Percentiles rank a stretch among this genome's conserved stretches.
These are phyloP conservation scores for Sporothrix mexicana DNA, from an alignment of 2,329 filamentous ascomycete species.

Conservation along the genomic window DNA sequence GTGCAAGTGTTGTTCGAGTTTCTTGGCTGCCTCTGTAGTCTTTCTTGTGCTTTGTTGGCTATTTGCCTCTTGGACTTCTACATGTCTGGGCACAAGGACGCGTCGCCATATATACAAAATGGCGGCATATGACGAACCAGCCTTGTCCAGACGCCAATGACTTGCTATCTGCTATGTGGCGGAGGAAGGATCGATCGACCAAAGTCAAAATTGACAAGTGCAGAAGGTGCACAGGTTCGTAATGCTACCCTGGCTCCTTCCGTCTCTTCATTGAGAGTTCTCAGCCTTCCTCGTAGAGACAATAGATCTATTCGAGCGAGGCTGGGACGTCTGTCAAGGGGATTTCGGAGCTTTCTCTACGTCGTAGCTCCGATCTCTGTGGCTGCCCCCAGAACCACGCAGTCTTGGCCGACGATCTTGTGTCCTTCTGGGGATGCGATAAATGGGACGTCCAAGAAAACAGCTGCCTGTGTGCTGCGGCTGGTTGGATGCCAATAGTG, in stretches of 20 bases:
- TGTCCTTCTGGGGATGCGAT: background rate
- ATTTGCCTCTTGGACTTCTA: background rate
- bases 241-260: background rate
- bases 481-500: background rate
- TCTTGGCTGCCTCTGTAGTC: slow-evolving; percentile 18
- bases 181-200: slow-evolving; percentile 18
- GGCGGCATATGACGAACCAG: background rate
- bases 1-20: background rate
- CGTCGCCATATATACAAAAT: slow-evolving; percentile 12
- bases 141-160: background rate
- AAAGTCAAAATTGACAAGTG: too few relatives aligned
- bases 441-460: slow-evolving; percentile 1
- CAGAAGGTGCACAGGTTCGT: background rate
- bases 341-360: slow-evolving; percentile 6
- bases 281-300: slow-evolving; percentile 3
- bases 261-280: slow-evolving; percentile 11
- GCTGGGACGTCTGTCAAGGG: background rate
- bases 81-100: background rate
- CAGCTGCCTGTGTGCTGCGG: slow-evolving; percentile 19
- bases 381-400: background rate
- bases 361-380: background rate
- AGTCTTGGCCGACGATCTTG: background rate
- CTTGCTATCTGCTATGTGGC: background rate
- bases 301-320: background rate
- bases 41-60: background rate